phyloP scores from a whole-genome alignment of 495 filamentous ascomycete species.

The Lasiosphaeria hispida region DNA sequence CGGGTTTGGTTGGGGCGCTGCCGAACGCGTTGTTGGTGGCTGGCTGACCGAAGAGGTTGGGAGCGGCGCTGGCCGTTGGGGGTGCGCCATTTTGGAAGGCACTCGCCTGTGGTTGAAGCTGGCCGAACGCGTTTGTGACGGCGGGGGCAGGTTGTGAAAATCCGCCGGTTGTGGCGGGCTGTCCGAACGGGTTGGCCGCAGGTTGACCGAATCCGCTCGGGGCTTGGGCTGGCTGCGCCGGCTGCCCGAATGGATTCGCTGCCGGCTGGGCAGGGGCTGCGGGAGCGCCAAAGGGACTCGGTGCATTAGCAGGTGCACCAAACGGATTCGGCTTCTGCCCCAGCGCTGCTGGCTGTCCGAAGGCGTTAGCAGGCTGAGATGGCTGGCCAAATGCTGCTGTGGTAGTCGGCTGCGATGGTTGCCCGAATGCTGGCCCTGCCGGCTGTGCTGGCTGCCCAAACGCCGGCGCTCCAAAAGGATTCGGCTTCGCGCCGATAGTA shows the following conservation, averaged over 20 bases:
- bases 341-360: slow-evolving; percentile 29
- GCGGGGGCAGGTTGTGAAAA: neutral
- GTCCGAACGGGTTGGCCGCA: slow-evolving; percentile 9
- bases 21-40: slow-evolving; percentile 22
- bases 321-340: slow-evolving; percentile 29
- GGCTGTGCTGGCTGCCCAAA: slow-evolving; percentile 44
- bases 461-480: slow-evolving; percentile 39
- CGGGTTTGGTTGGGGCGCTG: slow-evolving; percentile 15
- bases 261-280: slow-evolving; percentile 6
- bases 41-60: slow-evolving; percentile 16
- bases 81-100: slow-evolving; percentile 7
- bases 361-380: slow-evolving; percentile 19
- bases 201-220: slow-evolving; percentile 11
- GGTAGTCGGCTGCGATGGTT: slow-evolving; percentile 28
- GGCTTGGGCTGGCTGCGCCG: slow-evolving; percentile 8
- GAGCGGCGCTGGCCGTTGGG: slow-evolving; percentile 10
- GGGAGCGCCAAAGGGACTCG: slow-evolving; percentile 20
- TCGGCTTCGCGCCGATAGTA: slow-evolving; percentile 38
- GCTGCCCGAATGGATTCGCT: slow-evolving; percentile 23
- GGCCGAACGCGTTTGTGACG: slow-evolving; percentile 18
- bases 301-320: slow-evolving; percentile 12
- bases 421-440: slow-evolving; percentile 30
- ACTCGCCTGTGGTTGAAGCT: slow-evolving; percentile 14
- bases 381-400: slow-evolving; percentile 31
- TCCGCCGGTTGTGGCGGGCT: neutral